Evolutionary conservation across 305 asterid genomes (phyloP).

Genomic region (Euphrasia arctica): DNA sequence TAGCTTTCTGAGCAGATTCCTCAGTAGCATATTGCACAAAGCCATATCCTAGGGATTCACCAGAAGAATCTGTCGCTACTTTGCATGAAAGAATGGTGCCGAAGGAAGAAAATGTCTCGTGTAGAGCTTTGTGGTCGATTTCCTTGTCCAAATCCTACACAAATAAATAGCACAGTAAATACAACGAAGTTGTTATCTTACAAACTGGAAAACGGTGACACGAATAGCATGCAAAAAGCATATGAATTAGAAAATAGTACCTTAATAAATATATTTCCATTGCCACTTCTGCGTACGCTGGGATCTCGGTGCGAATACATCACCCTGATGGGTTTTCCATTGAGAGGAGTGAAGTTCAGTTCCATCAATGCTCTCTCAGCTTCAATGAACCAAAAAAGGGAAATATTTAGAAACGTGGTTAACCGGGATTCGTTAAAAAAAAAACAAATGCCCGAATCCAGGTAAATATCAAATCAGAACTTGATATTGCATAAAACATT

Average conservation of each 20-base stretch:
- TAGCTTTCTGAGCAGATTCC: slow-evolving; percentile 86
- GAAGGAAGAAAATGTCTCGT: slow-evolving; percentile 83
- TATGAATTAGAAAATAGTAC: slow-evolving; percentile 30
- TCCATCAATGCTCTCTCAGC: slow-evolving; percentile 71
- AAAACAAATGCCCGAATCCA: neutral
- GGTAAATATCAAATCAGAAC: neutral
- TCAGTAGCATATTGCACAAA: slow-evolving; percentile 84
- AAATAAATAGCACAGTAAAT: slow-evolving; percentile 1
- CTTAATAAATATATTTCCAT: slow-evolving; percentile 91
- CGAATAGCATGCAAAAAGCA: neutral
- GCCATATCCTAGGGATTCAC: slow-evolving; percentile 94
- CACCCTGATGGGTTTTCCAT: slow-evolving; percentile 66
- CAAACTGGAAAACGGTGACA: neutral
- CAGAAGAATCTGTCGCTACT: slow-evolving; percentile 70
- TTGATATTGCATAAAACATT: neutral
- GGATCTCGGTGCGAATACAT: slow-evolving; percentile 78
- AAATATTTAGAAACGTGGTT: neutral
- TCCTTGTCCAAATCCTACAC: slow-evolving; percentile 90
- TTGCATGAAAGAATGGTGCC: slow-evolving; percentile 86
- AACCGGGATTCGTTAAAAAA: neutral
- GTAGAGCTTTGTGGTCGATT: slow-evolving; percentile 88
- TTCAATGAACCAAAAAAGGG: slow-evolving; percentile 26
- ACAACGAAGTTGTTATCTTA: neutral
- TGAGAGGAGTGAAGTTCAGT: slow-evolving; percentile 74
- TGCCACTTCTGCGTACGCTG: slow-evolving; percentile 63